Evolutionary conservation across 176 grass and related monocot genomes (phyloP).

Genomic region (Melocanna baccifera): DNA sequence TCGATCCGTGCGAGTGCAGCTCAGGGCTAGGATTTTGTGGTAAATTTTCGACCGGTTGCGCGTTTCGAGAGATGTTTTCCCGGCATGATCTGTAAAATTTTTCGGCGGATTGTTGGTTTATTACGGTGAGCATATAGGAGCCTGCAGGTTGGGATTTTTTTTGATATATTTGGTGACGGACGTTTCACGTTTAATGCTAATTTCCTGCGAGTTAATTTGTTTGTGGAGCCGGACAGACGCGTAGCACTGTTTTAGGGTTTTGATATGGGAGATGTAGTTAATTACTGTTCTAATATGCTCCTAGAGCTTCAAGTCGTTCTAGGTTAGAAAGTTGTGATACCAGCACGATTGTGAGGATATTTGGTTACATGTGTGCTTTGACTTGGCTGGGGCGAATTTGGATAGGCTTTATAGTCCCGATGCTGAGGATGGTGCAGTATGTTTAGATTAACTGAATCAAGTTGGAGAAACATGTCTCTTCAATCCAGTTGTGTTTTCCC

Average conservation of each 20-base stretch:
- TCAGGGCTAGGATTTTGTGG: not conserved
- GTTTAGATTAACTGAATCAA: not conserved
- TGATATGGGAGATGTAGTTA: not conserved
- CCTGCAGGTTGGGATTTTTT: not conserved
- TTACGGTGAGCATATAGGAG: not conserved
- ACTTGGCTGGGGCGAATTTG: no score
- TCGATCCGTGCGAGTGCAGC: conserved; percentile 22
- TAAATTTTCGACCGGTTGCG: not conserved
- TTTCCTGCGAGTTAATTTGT: conserved; percentile 4
- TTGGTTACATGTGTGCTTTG: conserved; percentile 1
- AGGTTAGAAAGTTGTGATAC: not conserved
- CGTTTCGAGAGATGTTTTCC: not conserved
- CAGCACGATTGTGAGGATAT: not conserved
- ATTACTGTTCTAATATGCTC: conserved; percentile 10
- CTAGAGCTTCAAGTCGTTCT: not conserved
- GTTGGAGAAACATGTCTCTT: not conserved
- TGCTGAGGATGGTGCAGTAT: no score
- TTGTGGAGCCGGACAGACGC: not conserved
- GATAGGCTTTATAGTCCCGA: no score
- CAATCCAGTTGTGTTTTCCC: not conserved
- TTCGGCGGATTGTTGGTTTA: not conserved
- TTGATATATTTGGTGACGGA: conserved; percentile 11
- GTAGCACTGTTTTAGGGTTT: not conserved
- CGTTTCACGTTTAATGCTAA: not conserved
- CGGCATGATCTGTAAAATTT: not conserved